Base-by-base conservation (phyloP, 2,329 filamentous ascomycete species). In the Talaromyces piceae region DNA sequence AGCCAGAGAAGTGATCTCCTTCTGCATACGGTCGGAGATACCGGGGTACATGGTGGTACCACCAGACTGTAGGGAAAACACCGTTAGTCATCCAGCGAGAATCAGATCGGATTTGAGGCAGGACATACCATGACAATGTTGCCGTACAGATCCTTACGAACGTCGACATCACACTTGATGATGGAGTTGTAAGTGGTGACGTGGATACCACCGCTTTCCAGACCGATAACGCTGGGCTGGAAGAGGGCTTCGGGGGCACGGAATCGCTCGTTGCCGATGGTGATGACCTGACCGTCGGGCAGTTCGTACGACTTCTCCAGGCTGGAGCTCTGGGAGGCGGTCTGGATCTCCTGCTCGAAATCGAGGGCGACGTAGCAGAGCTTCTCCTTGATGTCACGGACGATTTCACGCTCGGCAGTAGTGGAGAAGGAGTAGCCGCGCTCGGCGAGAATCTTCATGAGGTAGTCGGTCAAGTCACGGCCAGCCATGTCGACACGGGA, bases 1-100 rank as follows among this genome's bases (percentile, higher is more conserved):
- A 73, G 93, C 93, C 78, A 98, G 88, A 73, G 91, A 87, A 75
- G 91, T 97, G 76, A 98, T 97, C 83, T 98, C 93, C 89, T 98
- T 97, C 81, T 98, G 93, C 93, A 98, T 97, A 84, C 93, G 93
- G 83, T 98, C 93, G 76, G 91, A 95, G 78, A 98, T 95, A 90
- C 93, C 93, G 68, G 93, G 93, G 83, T 97, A 98, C 93, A 98
- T 97, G 76, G 93, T 98, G 72, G 93, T 98, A 84, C 93, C 93
- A 87, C 93, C 93, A 83, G 93, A 98, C 91, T 96, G n/a, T n/a
- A 64, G 16, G 50, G 46, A 20, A 25, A 54, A 43, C 58, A 53
- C n/a, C n/a, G 66, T 30, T 13, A 52, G 12, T 30, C 16, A 39
- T 43, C 11, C 25, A 49, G 11, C 28, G 12, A 20, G 3, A 39